Conservation (phyloP, 192 early-diverging fungal species). For the Blastocladiella britannica region DNA sequence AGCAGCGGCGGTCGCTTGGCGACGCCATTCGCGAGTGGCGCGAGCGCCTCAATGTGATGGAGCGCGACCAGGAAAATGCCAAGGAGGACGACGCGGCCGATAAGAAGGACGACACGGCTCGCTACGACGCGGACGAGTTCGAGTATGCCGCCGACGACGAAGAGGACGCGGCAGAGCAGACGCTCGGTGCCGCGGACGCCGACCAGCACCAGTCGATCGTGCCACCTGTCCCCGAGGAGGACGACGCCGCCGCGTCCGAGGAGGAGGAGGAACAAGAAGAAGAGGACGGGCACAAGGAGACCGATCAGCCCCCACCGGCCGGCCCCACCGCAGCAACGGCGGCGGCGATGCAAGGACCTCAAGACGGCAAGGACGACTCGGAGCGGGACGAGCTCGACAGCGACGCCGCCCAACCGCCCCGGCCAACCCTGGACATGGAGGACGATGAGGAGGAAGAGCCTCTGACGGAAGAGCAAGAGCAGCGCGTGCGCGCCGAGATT, state of each 20-base stretch:
- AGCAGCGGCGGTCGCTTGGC: constrained; percentile 29
- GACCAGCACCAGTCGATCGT: constrained; percentile 37
- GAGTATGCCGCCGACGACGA: not conserved
- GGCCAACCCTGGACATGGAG: not conserved
- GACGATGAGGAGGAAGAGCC: constrained; percentile 23
- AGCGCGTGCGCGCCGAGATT: constrained; percentile 24
- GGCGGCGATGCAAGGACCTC: not conserved
- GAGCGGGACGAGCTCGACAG: not conserved
- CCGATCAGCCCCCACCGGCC: constrained; percentile 10
- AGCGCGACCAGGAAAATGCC: constrained; percentile 7
- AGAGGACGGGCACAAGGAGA: constrained; percentile 14
- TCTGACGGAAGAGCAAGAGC: constrained; percentile 50
- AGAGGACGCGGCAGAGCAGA: not conserved
- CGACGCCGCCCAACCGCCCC: constrained; percentile 1
- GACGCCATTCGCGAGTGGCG: constrained; percentile 88
- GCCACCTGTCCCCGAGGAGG: constrained; percentile 9
- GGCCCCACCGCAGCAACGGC: constrained; percentile 6
- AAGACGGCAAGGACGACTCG: not conserved
- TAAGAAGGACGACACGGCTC: constrained; percentile 21
- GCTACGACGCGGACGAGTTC: not conserved
- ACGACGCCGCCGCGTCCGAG: constrained; percentile 3
- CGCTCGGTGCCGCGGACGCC: constrained; percentile 44
- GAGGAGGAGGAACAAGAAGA: constrained; percentile 16
- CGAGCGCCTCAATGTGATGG: constrained; percentile 52
- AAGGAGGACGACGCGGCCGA: constrained; percentile 53